These are phyloP conservation scores for Coffea canephora DNA, from an alignment of 257 asterid species.

Conservation along the genomic window DNA sequence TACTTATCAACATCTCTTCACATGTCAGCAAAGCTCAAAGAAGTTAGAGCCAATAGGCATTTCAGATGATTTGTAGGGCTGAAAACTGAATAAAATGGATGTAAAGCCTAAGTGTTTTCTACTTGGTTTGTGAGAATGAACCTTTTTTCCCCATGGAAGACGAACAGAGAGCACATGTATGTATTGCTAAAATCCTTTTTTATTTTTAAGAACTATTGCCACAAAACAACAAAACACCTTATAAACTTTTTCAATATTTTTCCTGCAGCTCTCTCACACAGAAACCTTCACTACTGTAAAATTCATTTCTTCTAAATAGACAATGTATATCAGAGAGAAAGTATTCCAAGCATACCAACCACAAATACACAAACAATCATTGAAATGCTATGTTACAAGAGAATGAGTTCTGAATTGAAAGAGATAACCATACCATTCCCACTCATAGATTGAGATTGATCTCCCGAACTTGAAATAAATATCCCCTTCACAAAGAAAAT, in stretches of 20 bases:
- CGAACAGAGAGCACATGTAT: not conserved
- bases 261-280: not conserved
- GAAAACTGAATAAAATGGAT: not conserved
- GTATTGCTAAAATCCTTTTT: not conserved
- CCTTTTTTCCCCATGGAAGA: not conserved
- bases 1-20: not conserved
- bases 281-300: too few relatives aligned
- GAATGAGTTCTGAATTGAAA: constrained; percentile 20
- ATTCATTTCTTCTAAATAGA: not conserved
- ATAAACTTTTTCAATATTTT: not conserved
- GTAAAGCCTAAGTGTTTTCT: too few relatives aligned
- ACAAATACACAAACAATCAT: not conserved
- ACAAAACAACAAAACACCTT: not conserved
- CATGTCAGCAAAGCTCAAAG: not conserved
- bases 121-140: not conserved
- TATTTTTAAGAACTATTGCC: not conserved
- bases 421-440: constrained; percentile 75
- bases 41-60: not conserved
- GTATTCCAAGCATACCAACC: not conserved
- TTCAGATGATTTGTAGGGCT: not conserved
- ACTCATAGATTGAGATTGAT: constrained; percentile 81
- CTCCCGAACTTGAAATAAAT: constrained; percentile 95
- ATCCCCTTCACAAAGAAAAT: constrained; percentile 61
- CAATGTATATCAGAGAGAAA: not conserved
- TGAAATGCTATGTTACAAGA: constrained; percentile 11